Evolutionary conservation across 495 filamentous ascomycete species (phyloP).

Genomic region (Hypoxylon intermedium): DNA sequence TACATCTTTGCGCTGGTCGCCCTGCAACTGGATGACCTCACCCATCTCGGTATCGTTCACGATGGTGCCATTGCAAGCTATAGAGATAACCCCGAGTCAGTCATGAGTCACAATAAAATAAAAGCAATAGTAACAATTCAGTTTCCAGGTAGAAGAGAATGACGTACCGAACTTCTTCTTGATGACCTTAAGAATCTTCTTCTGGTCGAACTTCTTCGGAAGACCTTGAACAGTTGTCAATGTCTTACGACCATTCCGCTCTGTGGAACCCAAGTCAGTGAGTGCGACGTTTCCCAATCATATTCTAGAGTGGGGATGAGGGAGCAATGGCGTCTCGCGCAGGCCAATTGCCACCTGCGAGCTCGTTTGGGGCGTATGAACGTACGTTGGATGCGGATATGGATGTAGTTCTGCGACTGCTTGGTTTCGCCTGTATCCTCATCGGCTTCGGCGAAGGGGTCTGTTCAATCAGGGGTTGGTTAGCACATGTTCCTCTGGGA

Average conservation of each 20-base stretch:
- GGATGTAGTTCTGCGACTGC: slow-evolving; percentile 94
- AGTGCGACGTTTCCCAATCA: slow-evolving; percentile 5
- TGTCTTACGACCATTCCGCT: slow-evolving; percentile 99
- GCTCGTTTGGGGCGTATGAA: slow-evolving; percentile 34
- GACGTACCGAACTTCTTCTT: slow-evolving; percentile 97
- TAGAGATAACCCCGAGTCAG: slow-evolving; percentile 15
- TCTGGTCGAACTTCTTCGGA: slow-evolving; percentile 97
- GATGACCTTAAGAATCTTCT: slow-evolving; percentile 99
- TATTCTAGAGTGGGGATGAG: slow-evolving; percentile 1
- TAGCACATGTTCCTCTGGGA: slow-evolving; percentile 25
- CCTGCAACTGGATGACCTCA: slow-evolving; percentile 99
- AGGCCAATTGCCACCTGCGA: slow-evolving; percentile 12
- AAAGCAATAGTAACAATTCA: background rate
- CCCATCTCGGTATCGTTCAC: slow-evolving; percentile 97
- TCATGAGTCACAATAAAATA: background rate
- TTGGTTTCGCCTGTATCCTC: slow-evolving; percentile 94
- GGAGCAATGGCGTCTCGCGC: background rate
- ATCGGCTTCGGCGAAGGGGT: slow-evolving; percentile 99
- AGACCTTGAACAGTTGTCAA: slow-evolving; percentile 99
- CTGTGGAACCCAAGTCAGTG: slow-evolving; percentile 54
- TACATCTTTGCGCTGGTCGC: slow-evolving; percentile 98
- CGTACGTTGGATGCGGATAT: slow-evolving; percentile 99
- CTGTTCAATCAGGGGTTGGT: slow-evolving; percentile 55
- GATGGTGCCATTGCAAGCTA: slow-evolving; percentile 99
- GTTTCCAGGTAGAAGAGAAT: background rate